A percentile compares a stretch with the other conserved stretches of the same genome.
phyloP scores from a whole-genome alignment of 352 stramenopile genomes.

The Elongisporangium prolatum region DNA sequence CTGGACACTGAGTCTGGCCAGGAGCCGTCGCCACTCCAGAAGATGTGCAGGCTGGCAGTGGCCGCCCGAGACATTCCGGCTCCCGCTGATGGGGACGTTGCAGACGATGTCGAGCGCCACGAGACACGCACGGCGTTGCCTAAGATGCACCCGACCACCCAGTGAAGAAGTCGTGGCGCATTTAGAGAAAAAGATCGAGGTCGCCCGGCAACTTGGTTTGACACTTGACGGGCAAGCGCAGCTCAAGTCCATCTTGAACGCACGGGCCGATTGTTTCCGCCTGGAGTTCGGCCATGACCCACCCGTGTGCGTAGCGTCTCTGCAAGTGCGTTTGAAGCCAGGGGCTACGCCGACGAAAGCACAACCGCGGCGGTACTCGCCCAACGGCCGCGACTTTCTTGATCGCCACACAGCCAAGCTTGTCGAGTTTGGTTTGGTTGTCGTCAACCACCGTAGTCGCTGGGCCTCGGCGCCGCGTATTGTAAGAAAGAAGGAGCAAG shows the following conservation, averaged over 20 bases:
- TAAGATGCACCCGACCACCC: not conserved
- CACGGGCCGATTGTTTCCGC: conserved; percentile 1
- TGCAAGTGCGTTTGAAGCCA: conserved; percentile 8
- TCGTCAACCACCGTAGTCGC: conserved; percentile 6
- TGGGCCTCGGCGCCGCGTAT: too few relatives aligned
- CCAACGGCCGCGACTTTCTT: conserved; percentile 5
- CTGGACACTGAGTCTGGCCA: not conserved
- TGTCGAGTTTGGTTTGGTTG: conserved; percentile 1
- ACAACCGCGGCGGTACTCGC: conserved; percentile 6
- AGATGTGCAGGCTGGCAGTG: not conserved
- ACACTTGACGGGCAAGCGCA: not conserved
- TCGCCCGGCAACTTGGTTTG: not conserved
- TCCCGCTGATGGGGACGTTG: not conserved
- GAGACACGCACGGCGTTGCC: not conserved
- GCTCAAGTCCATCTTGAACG: not conserved
- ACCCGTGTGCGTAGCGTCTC: conserved; percentile 4
- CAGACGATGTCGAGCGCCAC: not conserved
- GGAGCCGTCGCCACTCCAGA: not conserved
- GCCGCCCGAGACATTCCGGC: not conserved
- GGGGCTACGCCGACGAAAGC: not conserved
- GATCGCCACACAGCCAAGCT: conserved; percentile 3
- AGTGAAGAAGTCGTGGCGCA: not conserved
- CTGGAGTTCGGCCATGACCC: conserved; percentile 7
- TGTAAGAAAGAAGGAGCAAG: too few relatives aligned
- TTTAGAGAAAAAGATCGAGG: not conserved